Conservation (phyloP, 495 filamentous ascomycete species). For the Penicillium subrubescens region DNA sequence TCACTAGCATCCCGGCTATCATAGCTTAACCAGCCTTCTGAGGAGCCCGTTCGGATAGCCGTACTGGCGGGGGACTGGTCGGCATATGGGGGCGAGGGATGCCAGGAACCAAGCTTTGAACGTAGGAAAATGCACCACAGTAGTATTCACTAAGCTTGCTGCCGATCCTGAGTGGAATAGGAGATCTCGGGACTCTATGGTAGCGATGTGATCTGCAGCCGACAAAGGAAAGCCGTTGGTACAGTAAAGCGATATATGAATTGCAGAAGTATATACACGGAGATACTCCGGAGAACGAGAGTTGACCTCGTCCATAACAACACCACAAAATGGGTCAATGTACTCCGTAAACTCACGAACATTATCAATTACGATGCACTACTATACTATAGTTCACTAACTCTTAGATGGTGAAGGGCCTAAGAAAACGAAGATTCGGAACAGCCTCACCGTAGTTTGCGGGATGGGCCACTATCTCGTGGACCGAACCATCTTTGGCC, state of each 20-base stretch:
- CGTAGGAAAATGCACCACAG: background rate
- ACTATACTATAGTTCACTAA: background rate
- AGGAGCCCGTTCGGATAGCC: conserved; percentile 10
- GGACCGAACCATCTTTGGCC: conserved; percentile 24
- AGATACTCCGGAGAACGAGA: background rate
- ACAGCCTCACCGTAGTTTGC: conserved; percentile 34
- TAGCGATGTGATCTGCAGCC: background rate
- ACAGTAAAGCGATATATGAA: background rate
- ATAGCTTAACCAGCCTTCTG: conserved; percentile 1
- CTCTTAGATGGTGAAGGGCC: background rate
- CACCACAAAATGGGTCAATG: background rate
- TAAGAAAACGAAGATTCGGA: conserved; percentile 9
- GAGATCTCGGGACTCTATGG: conserved; percentile 2
- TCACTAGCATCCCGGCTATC: background rate
- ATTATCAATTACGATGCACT: background rate
- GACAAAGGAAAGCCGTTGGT: background rate
- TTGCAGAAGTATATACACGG: background rate
- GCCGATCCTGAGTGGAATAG: conserved; percentile 5
- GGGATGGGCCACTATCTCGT: conserved; percentile 17
- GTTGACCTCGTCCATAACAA: background rate
- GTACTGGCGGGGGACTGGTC: conserved; percentile 17
- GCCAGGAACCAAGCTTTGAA: conserved; percentile 14
- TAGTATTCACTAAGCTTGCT: background rate
- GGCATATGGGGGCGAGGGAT: conserved; percentile 2
- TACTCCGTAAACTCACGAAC: background rate